Evolutionary conservation across 805 yeast species (phyloP), one percentile per base, ranked within the genome.

Genomic region (Hemisphaericaspora nanyangensis): DNA sequence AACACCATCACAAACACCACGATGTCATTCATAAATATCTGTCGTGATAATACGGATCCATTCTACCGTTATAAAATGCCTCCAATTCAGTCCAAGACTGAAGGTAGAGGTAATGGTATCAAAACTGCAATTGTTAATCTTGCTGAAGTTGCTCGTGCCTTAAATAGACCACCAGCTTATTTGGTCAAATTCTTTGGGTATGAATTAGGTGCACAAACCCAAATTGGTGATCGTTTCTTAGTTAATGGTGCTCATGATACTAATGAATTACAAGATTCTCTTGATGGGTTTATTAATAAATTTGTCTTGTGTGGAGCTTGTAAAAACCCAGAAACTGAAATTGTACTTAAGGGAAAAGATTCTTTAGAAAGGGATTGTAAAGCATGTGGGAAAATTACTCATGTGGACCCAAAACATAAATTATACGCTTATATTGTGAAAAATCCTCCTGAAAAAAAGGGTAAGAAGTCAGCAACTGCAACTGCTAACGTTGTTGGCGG

Each of bases 51-150:
- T 74, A 81, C 85, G 57, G 99, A 93, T 72, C 97, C 97, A 32
- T 93, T 93, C 66, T 93, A 93, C 80, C 96, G 99, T 74, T 93
- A 93, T 70, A 93, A 93, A 74, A 93, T 93, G 99, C 99, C 99
- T 60, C 85, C 95, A 31, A 83, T 93, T 67, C 95, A 86, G 70
- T 86, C 96, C 52, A 93, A 93, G 76, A 87, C 87, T 50, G 98
- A 93, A 72, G 99, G 99, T 65, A 80, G 96, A 63, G 99, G 99
- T 72, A 93, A 93, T 71, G 99, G 99, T 81, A 93, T 93, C 69
- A 90, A 89, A 65, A 93, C 99, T 17, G 95, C 91, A 39, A 82
- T 93, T 41, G 79, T 88, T 50, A 93, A 93, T 67, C 80, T 88
- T 39, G 70, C 85, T 29, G 98, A 93, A 58, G 96, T 93, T 45